These are phyloP conservation scores for Phanerodontia chrysosporium DNA, from an alignment of 768 basidiomycete genomes.

Conservation along the genomic window DNA sequence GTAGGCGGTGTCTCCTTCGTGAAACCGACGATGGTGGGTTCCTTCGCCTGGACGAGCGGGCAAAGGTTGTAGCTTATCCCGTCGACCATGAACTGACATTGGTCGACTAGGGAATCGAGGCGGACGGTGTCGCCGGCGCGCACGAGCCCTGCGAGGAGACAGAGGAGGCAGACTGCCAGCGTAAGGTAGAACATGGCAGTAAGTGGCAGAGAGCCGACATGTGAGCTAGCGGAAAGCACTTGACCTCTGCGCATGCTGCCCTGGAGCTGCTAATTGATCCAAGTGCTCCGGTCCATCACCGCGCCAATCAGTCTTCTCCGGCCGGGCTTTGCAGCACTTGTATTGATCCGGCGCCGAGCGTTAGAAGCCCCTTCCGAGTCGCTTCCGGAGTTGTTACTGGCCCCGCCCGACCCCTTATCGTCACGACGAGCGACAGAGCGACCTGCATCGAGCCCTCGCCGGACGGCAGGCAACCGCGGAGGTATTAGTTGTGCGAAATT, in stretches of 20 bases:
- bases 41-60: slow-evolving; percentile 22
- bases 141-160: background rate
- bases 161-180: background rate
- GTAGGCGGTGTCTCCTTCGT: slow-evolving; percentile 24
- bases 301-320: background rate
- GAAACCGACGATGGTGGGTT: slow-evolving; percentile 15
- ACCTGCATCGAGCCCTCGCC: too few relatives aligned
- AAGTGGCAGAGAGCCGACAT: background rate
- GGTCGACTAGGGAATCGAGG: slow-evolving; percentile 14
- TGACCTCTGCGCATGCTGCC: background rate
- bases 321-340: background rate
- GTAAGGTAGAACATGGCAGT: slow-evolving; percentile 11
- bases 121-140: slow-evolving; percentile 8
- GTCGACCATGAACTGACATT: slow-evolving; percentile 24
- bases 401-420: too few relatives aligned
- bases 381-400: too few relatives aligned
- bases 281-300: background rate
- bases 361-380: too few relatives aligned
- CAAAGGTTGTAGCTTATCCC: slow-evolving; percentile 25
- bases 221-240: background rate
- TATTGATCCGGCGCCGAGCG: too few relatives aligned
- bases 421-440: too few relatives aligned
- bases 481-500: too few relatives aligned
- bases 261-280: background rate
- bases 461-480: too few relatives aligned